Conservation (phyloP, 192 early-diverging fungal species). For the Gryganskiella cystojenkinii region DNA sequence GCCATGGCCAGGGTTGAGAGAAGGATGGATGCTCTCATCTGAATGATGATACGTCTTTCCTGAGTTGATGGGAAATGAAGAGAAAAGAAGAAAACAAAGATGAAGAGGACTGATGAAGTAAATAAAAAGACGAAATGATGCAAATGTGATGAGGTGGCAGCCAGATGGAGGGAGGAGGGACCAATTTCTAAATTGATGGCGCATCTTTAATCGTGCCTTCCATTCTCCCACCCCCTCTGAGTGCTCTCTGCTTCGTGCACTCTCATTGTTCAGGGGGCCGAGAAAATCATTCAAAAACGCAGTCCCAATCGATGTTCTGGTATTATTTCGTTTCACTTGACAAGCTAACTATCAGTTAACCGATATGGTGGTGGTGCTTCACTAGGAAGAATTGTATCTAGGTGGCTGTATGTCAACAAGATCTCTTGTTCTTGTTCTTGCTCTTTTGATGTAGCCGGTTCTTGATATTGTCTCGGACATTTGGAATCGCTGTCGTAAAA, state of each 20-base stretch:
- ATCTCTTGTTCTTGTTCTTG: too few relatives aligned
- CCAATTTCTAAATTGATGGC: neutral
- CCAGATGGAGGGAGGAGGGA: neutral
- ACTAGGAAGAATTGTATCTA: too few relatives aligned
- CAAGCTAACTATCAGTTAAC: too few relatives aligned
- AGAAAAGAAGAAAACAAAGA: neutral
- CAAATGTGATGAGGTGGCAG: neutral
- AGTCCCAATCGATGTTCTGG: too few relatives aligned
- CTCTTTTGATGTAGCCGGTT: too few relatives aligned
- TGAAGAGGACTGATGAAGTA: neutral
- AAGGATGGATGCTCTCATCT: slow-evolving; percentile 38
- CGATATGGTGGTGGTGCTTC: too few relatives aligned
- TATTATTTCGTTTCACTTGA: neutral
- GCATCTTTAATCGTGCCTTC: slow-evolving; percentile 1
- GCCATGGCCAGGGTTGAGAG: slow-evolving; percentile 41
- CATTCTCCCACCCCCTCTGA: neutral
- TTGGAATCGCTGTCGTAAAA: too few relatives aligned
- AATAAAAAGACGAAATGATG: slow-evolving; percentile 11
- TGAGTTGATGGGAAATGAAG: neutral
- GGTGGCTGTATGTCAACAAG: too few relatives aligned
- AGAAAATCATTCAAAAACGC: neutral
- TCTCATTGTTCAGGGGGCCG: neutral
- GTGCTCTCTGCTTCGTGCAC: neutral
- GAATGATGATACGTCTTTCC: neutral
- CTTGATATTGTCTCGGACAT: too few relatives aligned